These are phyloP conservation scores for Leptoxyphium fumago DNA, from an alignment of 2,329 filamentous ascomycete genomes.

Conservation along the genomic window DNA sequence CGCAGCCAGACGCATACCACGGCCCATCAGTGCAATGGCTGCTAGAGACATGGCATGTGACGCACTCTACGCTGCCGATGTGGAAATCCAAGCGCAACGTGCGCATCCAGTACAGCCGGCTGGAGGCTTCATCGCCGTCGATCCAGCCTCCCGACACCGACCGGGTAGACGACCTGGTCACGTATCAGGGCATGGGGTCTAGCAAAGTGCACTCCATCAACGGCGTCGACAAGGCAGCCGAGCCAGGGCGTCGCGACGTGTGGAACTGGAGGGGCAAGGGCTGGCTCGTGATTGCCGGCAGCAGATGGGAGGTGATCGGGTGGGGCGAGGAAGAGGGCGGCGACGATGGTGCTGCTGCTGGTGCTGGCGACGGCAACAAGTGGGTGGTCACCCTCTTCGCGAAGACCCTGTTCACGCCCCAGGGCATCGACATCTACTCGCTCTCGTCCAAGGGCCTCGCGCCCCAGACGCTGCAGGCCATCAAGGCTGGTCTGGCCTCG, in stretches of 20 bases:
- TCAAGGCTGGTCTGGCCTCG: constrained; percentile 40
- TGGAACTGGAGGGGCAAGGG: constrained; percentile 73
- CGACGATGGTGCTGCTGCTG: background rate
- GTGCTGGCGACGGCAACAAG: constrained; percentile 15
- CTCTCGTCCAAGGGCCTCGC: constrained; percentile 46
- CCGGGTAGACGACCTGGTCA: constrained; percentile 57
- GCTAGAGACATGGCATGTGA: constrained; percentile 55
- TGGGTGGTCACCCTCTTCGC: constrained; percentile 81
- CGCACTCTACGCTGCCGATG: constrained; percentile 63
- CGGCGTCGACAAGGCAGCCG: constrained; percentile 46
- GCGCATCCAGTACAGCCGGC: constrained; percentile 55
- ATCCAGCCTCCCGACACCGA: constrained; percentile 22
- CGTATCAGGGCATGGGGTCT: constrained; percentile 43
- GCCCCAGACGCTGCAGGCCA: constrained; percentile 39
- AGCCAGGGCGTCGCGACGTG: constrained; percentile 20
- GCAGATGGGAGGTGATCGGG: constrained; percentile 69
- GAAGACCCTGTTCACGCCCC: constrained; percentile 68
- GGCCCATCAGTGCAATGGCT: constrained; percentile 45
- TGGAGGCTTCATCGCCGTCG: constrained; percentile 25
- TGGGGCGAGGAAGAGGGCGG: constrained; percentile 44
- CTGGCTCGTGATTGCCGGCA: constrained; percentile 54
- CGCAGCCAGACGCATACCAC: constrained; percentile 17
- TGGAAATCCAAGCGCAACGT: constrained; percentile 72
- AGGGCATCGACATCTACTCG: constrained; percentile 67
- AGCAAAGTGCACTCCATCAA: constrained; percentile 43